Evolutionary conservation across 768 basidiomycete genomes (phyloP).

Genomic region (Suillus americanus): DNA sequence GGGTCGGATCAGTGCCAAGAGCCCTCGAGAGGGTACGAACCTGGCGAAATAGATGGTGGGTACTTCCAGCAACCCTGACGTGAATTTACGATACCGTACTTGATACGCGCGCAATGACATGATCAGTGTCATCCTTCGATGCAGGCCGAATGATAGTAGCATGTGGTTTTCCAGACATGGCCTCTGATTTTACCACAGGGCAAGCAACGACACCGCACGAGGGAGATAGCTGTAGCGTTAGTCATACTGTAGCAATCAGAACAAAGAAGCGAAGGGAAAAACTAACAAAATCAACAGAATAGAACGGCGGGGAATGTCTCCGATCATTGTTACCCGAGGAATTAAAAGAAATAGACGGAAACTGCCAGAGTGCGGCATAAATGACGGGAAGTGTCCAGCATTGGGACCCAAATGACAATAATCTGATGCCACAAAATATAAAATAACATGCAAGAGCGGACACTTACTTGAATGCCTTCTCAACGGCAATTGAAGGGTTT

Average conservation of each 20-base stretch:
- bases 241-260: constrained; percentile 13
- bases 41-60: constrained; percentile 12
- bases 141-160: constrained; percentile 47
- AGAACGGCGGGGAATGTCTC: constrained; percentile 17
- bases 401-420: not conserved
- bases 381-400: not conserved
- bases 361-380: constrained; percentile 12
- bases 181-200: constrained; percentile 56
- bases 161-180: constrained; percentile 56
- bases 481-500: constrained; percentile 52
- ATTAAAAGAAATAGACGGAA: constrained; percentile 19
- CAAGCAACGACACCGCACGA: constrained; percentile 49
- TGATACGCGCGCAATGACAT: constrained; percentile 5
- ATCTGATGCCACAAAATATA: not conserved
- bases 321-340: constrained; percentile 14
- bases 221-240: constrained; percentile 16
- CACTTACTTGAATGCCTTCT: constrained; percentile 64
- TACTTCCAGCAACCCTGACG: constrained; percentile 12
- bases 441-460: not conserved
- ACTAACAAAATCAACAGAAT: constrained; percentile 11
- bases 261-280: constrained; percentile 10
- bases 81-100: constrained; percentile 17
- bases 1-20: constrained; percentile 5
- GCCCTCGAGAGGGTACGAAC: constrained; percentile 20
- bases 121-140: constrained; percentile 12